A percentile compares a stretch with the other conserved stretches of the same genome.
Evolutionary conservation across 257 asterid species (phyloP).

Genomic region (Solanum tarijense): DNA sequence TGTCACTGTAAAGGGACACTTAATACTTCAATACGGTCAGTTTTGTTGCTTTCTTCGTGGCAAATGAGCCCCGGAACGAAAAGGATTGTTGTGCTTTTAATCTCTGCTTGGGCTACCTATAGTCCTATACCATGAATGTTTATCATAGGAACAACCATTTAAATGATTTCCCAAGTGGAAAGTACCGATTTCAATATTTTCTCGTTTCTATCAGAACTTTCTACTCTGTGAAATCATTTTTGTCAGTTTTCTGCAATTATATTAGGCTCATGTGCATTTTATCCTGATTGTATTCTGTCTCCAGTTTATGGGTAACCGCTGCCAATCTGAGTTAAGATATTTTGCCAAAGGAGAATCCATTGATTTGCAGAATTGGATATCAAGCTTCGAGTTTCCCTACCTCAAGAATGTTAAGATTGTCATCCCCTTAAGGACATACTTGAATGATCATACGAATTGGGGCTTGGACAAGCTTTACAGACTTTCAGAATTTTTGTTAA

Average conservation of each 20-base stretch:
- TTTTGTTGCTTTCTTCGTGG: background rate
- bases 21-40: background rate
- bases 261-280: background rate
- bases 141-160: background rate
- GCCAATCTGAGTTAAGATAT: background rate
- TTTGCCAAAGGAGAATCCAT: background rate
- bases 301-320: background rate
- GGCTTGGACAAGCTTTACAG: background rate
- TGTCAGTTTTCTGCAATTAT: background rate
- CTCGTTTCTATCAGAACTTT: background rate
- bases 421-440: background rate
- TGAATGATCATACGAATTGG: background rate
- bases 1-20: background rate
- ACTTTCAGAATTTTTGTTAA: background rate
- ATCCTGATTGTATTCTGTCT: background rate
- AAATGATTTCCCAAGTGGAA: background rate
- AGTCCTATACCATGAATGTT: background rate
- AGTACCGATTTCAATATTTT: background rate
- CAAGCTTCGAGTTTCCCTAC: background rate
- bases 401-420: background rate
- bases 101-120: background rate
- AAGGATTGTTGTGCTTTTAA: background rate
- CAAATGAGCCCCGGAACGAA: background rate
- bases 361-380: background rate
- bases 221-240: background rate